Conservation (phyloP, 2,329 filamentous ascomycete genomes). For the Metarhizium sp. region DNA sequence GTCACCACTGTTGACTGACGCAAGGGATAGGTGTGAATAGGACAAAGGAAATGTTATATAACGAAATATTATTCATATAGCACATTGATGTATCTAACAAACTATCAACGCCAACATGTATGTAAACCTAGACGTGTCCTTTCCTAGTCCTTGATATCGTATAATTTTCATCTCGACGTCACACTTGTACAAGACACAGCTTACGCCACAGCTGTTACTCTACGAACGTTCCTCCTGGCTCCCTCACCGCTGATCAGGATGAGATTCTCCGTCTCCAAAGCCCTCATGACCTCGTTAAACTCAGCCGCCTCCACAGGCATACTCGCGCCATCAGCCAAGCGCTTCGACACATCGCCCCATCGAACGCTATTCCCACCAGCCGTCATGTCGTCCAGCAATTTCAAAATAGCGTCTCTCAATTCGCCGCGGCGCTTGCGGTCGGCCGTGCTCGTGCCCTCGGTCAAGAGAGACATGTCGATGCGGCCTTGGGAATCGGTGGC, state of each 20-base stretch:
- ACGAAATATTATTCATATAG: neutral
- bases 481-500: slow-evolving; percentile 90
- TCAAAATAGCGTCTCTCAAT: slow-evolving; percentile 69
- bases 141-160: neutral
- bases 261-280: slow-evolving; percentile 74
- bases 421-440: slow-evolving; percentile 77
- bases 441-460: slow-evolving; percentile 84
- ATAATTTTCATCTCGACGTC: neutral
- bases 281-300: slow-evolving; percentile 72
- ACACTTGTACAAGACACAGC: too few relatives aligned
- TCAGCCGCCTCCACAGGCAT: slow-evolving; percentile 67
- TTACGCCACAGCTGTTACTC: slow-evolving; percentile 48
- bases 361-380: slow-evolving; percentile 58
- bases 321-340: slow-evolving; percentile 61
- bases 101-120: slow-evolving; percentile 2
- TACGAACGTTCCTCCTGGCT: slow-evolving; percentile 68
- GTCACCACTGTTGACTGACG: neutral
- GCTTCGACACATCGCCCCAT: slow-evolving; percentile 68
- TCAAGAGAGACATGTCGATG: slow-evolving; percentile 94
- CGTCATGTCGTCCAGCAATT: slow-evolving; percentile 72
- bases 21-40: neutral
- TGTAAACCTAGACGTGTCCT: neutral
- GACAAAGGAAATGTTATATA: neutral
- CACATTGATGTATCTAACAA: neutral
- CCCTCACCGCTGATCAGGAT: slow-evolving; percentile 80